Percentiles rank a stretch among this genome's conserved stretches.
Conservation (phyloP, 257 asterid genomes). For the Nicotiana benthamiana region DNA sequence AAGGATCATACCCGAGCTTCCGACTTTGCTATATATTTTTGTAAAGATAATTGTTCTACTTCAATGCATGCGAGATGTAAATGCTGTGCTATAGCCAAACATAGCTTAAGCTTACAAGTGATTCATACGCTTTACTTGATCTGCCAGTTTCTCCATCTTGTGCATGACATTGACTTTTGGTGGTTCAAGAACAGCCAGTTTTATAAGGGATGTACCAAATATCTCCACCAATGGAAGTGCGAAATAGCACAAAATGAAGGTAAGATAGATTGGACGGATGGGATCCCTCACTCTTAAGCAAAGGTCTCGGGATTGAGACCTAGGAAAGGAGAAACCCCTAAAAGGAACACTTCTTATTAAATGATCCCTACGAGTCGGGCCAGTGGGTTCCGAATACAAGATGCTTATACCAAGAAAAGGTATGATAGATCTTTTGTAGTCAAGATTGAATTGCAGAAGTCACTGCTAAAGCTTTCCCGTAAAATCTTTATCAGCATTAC, state of each 20-base stretch:
- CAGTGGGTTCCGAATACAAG: too few species aligned
- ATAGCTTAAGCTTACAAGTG: constrained; percentile 56
- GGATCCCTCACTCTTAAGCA: too few species aligned
- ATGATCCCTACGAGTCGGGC: too few species aligned
- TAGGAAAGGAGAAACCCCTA: too few species aligned
- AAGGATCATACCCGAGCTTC: constrained; percentile 53
- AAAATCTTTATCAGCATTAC: background rate
- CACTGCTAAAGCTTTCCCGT: background rate
- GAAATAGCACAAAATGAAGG: background rate
- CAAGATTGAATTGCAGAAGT: background rate
- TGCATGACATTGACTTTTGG: constrained; percentile 31
- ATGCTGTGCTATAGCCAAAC: background rate
- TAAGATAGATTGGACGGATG: background rate
- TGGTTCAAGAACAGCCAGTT: constrained; percentile 24
- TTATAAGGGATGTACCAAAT: constrained; percentile 29
- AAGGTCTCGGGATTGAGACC: too few species aligned
- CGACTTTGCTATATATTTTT: constrained; percentile 44
- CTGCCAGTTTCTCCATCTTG: constrained; percentile 38
- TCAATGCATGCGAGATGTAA: constrained; percentile 60
- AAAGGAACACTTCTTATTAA: too few species aligned
- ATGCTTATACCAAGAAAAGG: too few species aligned
- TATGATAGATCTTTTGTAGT: background rate
- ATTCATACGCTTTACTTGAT: constrained; percentile 48
- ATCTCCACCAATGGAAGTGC: background rate
- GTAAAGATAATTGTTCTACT: constrained; percentile 49